Conservation (phyloP, 1,139 yeast species). For the Yamadazyma atmosphaerica region DNA sequence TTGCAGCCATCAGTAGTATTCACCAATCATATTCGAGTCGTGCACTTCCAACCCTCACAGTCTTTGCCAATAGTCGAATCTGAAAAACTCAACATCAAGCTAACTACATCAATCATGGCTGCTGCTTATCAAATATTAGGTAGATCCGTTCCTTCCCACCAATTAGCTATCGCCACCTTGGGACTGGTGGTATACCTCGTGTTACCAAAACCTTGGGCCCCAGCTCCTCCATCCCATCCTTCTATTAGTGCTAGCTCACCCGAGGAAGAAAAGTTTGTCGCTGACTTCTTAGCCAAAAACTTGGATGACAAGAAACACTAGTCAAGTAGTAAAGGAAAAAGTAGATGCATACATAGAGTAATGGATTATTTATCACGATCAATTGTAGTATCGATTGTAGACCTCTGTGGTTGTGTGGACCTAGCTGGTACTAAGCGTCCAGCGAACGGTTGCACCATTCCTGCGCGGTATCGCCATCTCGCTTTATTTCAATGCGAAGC, state of each 20-base stretch:
- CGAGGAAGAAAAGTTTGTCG: conserved; percentile 82
- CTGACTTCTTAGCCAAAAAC: conserved; percentile 44
- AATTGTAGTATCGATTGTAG: not conserved
- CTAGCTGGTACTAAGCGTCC: too few relatives aligned
- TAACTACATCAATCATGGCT: conserved; percentile 39
- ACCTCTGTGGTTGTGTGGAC: not conserved
- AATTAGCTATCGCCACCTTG: conserved; percentile 69
- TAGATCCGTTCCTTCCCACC: conserved; percentile 71
- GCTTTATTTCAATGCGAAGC: conserved; percentile 10
- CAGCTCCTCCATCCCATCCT: conserved; percentile 60
- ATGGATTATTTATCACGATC: conserved; percentile 2
- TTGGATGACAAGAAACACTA: conserved; percentile 34
- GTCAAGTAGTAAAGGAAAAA: conserved; percentile 1
- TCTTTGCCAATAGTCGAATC: not conserved
- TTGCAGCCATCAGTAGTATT: too few relatives aligned
- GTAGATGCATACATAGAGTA: conserved; percentile 3
- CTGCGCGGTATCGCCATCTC: too few relatives aligned
- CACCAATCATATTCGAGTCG: conserved; percentile 3
- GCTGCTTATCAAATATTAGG: conserved; percentile 77
- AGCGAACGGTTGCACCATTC: too few relatives aligned
- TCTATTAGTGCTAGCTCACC: conserved; percentile 74
- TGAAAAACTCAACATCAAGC: conserved; percentile 1
- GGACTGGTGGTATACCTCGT: conserved; percentile 58
- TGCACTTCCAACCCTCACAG: not conserved
- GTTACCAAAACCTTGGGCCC: conserved; percentile 72